Conservation (phyloP, 2,329 filamentous ascomycete species). For the Chaetomiaceae sp. region DNA sequence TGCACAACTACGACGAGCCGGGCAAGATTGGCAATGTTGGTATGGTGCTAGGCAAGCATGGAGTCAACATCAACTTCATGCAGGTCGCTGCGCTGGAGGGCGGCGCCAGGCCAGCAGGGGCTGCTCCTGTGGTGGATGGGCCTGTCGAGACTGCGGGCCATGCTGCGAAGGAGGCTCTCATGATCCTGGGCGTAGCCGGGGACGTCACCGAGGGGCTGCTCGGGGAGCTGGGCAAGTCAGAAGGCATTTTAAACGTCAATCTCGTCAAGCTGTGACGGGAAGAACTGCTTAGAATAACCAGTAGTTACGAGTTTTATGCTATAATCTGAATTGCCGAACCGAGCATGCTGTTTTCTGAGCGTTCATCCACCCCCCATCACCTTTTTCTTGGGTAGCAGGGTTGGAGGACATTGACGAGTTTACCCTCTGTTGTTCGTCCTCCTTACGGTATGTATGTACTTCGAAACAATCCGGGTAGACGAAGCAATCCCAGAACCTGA, state of each 20-base stretch:
- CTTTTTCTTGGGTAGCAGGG: no score
- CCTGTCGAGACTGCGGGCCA: conserved; percentile 26
- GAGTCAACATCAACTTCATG: conserved; percentile 79
- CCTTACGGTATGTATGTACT: no score
- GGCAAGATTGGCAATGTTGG: conserved; percentile 82
- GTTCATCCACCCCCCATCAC: no score
- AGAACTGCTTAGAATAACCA: no score
- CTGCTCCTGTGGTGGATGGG: conserved; percentile 23
- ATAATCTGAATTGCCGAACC: no score
- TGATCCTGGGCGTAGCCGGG: conserved; percentile 73
- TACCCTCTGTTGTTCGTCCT: no score
- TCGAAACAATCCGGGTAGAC: no score
- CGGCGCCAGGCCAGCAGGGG: conserved; percentile 6
- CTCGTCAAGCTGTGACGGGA: conserved; percentile 41
- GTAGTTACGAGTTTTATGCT: no score
- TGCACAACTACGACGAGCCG: conserved; percentile 75
- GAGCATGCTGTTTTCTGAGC: no score
- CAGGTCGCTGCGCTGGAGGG: conserved; percentile 57
- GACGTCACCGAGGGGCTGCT: conserved; percentile 55
- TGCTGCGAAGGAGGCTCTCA: conserved; percentile 64
- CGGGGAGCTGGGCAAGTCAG: conserved; percentile 43
- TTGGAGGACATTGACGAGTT: no score
- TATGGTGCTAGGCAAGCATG: conserved; percentile 61
- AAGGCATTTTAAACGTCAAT: conserved; percentile 54
- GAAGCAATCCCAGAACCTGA: no score